Evolutionary conservation across 345 rosid species (phyloP).

Genomic region (Melaleuca alternifolia): DNA sequence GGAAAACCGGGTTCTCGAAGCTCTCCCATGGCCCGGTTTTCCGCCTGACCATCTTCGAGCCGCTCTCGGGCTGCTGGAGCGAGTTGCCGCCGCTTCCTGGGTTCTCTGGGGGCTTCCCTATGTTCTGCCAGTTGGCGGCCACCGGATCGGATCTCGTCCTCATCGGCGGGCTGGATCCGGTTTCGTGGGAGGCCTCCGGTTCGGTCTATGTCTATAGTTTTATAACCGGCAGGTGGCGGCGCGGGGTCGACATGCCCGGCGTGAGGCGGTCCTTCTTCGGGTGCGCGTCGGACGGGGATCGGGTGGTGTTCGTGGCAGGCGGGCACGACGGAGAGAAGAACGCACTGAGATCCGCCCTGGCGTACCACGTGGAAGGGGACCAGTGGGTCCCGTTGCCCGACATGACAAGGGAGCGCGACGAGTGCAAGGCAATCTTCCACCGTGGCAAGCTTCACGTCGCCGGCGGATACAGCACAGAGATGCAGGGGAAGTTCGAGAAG

Average conservation of each 20-base stretch:
- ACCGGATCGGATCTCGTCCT: conserved; percentile 59
- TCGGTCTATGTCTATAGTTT: conserved; percentile 49
- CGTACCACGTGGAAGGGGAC: conserved; percentile 49
- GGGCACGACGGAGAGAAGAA: conserved; percentile 66
- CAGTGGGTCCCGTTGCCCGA: conserved; percentile 52
- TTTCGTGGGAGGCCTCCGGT: conserved; percentile 39
- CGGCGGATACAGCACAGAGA: conserved; percentile 67
- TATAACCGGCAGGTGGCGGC: conserved; percentile 46
- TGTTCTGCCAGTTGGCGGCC: conserved; percentile 49
- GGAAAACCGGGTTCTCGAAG: conserved; percentile 10
- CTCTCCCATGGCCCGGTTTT: conserved; percentile 14
- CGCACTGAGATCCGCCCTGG: conserved; percentile 50
- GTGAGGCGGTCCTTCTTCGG: conserved; percentile 49
- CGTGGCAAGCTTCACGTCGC: conserved; percentile 58
- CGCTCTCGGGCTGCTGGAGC: conserved; percentile 40
- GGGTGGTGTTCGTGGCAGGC: conserved; percentile 60
- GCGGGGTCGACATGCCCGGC: conserved; percentile 64
- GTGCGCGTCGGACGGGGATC: conserved; percentile 46
- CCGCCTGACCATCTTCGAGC: conserved; percentile 34
- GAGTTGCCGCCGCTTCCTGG: conserved; percentile 50
- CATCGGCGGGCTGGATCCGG: conserved; percentile 72
- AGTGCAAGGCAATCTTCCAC: conserved; percentile 54
- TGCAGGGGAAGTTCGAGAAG: conserved; percentile 55
- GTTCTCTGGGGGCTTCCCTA: conserved; percentile 34
- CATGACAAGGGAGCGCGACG: conserved; percentile 70